Evolutionary conservation across 768 basidiomycete genomes (phyloP).

Genomic region (Lactarius vividus): DNA sequence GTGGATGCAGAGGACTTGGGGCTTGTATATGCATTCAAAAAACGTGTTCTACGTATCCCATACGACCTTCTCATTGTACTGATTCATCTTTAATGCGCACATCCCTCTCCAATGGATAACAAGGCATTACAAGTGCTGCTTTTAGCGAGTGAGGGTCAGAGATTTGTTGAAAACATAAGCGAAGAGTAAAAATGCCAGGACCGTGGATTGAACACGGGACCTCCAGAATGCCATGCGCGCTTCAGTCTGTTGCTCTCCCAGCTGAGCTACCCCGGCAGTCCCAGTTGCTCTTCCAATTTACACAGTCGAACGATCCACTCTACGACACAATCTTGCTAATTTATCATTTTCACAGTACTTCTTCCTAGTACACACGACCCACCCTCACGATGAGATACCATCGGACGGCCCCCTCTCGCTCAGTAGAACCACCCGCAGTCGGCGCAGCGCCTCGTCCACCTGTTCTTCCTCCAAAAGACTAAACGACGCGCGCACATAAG

Average conservation of each 20-base stretch:
- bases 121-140: background rate
- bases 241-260: conserved; percentile 37
- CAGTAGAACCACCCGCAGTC: conserved; percentile 44
- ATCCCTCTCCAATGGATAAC: background rate
- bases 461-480: conserved; percentile 64
- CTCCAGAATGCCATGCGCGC: conserved; percentile 48
- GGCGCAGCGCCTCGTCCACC: conserved; percentile 67
- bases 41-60: background rate
- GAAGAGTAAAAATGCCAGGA: conserved; percentile 48
- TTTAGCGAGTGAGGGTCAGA: background rate
- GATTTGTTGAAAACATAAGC: background rate
- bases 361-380: background rate
- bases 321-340: background rate
- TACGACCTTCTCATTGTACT: background rate
- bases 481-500: conserved; percentile 82
- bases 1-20: background rate
- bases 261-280: conserved; percentile 33
- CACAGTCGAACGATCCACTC: background rate
- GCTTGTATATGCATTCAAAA: conserved; percentile 2
- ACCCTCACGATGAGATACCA: background rate
- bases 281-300: background rate
- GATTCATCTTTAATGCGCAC: background rate
- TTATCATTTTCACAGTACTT: background rate
- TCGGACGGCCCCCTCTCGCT: conserved; percentile 10
- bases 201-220: conserved; percentile 80